Evolutionary conservation across 2,329 filamentous ascomycete species (phyloP), one percentile per base, ranked within the genome.

Genomic region (Sporothrix brunneoviolacea): DNA sequence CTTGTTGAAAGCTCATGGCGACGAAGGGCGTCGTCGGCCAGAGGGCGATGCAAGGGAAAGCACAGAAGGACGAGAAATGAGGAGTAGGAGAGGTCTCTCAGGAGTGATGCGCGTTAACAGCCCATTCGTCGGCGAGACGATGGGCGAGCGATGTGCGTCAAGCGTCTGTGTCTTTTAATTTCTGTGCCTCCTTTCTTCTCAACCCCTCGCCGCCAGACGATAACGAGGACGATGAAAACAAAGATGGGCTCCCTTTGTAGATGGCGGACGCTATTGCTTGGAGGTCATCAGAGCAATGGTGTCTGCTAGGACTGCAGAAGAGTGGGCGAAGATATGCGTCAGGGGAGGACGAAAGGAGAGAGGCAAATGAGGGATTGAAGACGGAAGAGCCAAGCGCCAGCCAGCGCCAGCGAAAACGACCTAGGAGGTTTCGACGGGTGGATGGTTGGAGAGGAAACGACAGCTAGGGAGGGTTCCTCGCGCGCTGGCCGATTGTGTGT

Each of bases 1-100:
- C 80, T 56, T 75, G 74, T 61, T 80, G 78, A 69, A 83, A 83
- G 65, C 76, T 78, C 78, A 80, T 80, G 50, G 61, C 63, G 58
- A 54, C 33, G 21, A 21, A 8, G 37, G 4, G 13, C 35, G 42
- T 18, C 35, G 35, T 3, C 12, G n/a, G 28, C 16, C 4, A 41
- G 27, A 37, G n/a, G 10, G 19, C 22, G 24, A 22, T 16, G 39
- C 12, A 4, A 24, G 18, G 33, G 18, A 44, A 24, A 35, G 21
- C 36, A 37, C 3, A 13, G n/a, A 19, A 22, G 21, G 22, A 16
- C 13, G n/a, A 9, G 24, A n/a, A 16, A 8, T 9, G 13, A 27
- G 18, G n/a, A 30, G n/a, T 5, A 18, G 2, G 40, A 42, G 21
- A 24, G 35, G 10, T 37, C 9, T 5, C 35, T 37, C 16, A 19